Evolutionary conservation across 768 basidiomycete species (phyloP).

Genomic region (Fistulinella prunicolor): DNA sequence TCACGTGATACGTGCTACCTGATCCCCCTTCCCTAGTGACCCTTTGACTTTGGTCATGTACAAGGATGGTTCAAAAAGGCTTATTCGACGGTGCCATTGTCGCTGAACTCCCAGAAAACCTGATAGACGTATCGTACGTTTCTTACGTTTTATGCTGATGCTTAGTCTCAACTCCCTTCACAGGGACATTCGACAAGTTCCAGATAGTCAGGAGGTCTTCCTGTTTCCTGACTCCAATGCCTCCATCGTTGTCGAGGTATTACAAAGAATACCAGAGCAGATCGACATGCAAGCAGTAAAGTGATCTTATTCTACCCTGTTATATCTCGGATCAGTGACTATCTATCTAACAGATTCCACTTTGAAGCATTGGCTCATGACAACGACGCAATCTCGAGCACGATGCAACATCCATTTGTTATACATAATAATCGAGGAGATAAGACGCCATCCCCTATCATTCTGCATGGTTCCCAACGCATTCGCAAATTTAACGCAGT

Average conservation of each 20-base stretch:
- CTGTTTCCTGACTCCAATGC: conserved; percentile 63
- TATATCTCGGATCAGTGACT: conserved; percentile 4
- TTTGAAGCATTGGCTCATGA: conserved; percentile 90
- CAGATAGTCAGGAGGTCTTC: conserved; percentile 94
- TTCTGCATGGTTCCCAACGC: conserved; percentile 66
- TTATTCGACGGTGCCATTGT: conserved; percentile 90
- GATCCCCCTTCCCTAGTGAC: not conserved
- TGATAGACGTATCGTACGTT: conserved; percentile 86
- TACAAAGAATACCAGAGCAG: conserved; percentile 63
- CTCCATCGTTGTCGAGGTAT: conserved; percentile 82
- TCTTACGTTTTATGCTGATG: conserved; percentile 7
- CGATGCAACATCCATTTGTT: conserved; percentile 41
- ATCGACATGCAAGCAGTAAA: conserved; percentile 62
- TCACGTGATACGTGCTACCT: conserved; percentile 20
- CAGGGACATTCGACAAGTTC: conserved; percentile 77
- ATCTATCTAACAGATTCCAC: conserved; percentile 63
- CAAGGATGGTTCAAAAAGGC: conserved; percentile 12
- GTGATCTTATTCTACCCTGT: conserved; percentile 40
- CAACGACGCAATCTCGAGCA: conserved; percentile 62
- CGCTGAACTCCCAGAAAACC: conserved; percentile 48
- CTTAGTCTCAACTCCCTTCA: not conserved
- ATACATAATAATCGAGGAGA: conserved; percentile 43
- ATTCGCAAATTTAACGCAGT: conserved; percentile 75
- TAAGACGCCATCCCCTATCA: conserved; percentile 54
- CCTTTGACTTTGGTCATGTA: not conserved